Conservation (phyloP, 805 yeast species). For the Candida sphagnicola region DNA sequence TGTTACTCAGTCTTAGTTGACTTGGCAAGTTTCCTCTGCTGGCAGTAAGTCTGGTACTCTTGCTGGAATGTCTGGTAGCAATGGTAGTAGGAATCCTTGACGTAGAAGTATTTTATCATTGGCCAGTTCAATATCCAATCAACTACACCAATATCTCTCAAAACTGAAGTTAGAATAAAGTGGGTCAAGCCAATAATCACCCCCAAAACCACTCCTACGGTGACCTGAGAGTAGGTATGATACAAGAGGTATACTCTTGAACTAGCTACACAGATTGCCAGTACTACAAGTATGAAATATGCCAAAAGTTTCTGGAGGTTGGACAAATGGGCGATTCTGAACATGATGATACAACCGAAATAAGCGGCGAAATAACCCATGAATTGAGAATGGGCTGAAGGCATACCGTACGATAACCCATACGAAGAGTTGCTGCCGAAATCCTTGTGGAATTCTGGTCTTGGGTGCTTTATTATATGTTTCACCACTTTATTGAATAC, state of each 20-base stretch:
- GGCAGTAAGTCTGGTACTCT: constrained; percentile 29
- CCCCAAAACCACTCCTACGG: constrained; percentile 70
- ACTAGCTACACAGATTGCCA: constrained; percentile 46
- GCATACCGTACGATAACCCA: constrained; percentile 85
- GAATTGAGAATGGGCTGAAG: constrained; percentile 94
- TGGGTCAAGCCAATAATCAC: constrained; percentile 52
- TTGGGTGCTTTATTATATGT: constrained; percentile 57
- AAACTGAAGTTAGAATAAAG: constrained; percentile 47
- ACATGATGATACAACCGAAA: constrained; percentile 41
- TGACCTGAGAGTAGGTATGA: constrained; percentile 70
- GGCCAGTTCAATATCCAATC: constrained; percentile 60
- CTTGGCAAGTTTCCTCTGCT: not conserved
- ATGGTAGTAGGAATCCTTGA: constrained; percentile 59
- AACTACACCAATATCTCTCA: constrained; percentile 65
- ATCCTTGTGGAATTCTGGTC: constrained; percentile 60
- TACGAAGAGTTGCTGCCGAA: constrained; percentile 39
- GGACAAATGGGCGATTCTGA: constrained; percentile 35
- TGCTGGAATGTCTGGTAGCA: constrained; percentile 44
- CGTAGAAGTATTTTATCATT: constrained; percentile 45
- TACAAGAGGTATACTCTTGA: constrained; percentile 78
- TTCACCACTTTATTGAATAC: constrained; percentile 66
- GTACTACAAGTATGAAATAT: constrained; percentile 17
- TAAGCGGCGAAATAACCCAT: constrained; percentile 81
- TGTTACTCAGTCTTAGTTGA: not conserved
- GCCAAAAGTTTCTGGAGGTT: constrained; percentile 23